These are phyloP conservation scores for Herpotrichia juniperi DNA, from an alignment of 2,329 filamentous ascomycete species.

Conservation along the genomic window DNA sequence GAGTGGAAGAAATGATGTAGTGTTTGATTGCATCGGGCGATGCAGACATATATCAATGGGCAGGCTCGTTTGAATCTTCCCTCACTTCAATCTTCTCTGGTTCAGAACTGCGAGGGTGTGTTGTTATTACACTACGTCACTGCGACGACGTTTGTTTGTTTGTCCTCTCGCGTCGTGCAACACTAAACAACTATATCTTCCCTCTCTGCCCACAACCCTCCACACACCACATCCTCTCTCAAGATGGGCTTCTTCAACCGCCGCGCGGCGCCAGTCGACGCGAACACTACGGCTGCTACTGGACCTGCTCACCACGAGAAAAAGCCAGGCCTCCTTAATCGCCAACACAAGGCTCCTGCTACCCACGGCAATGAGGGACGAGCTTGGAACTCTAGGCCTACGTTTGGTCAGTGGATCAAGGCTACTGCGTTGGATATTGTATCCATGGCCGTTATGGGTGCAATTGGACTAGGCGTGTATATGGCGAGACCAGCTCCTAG, in stretches of 20 bases:
- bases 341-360: conserved; percentile 16
- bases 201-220: background rate
- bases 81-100: background rate
- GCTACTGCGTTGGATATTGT: conserved; percentile 70
- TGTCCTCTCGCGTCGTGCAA: background rate
- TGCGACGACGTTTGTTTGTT: conserved; percentile 7
- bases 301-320: conserved; percentile 30
- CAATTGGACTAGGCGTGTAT: conserved; percentile 71
- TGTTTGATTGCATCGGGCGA: conserved; percentile 15
- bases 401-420: conserved; percentile 74
- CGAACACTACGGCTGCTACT: conserved; percentile 42
- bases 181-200: background rate
- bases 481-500: conserved; percentile 68
- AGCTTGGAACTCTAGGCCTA: conserved; percentile 51
- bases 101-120: background rate
- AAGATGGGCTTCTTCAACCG: conserved; percentile 49
- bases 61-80: background rate
- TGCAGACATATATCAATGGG: conserved; percentile 12
- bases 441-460: conserved; percentile 70
- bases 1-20: conserved; percentile 19
- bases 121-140: conserved; percentile 1
- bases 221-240: background rate
- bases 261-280: conserved; percentile 37
- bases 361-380: conserved; percentile 20
- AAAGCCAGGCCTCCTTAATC: conserved; percentile 35